These are phyloP conservation scores for Sporothrix curviconia DNA, from an alignment of 2,329 filamentous ascomycete species.

Conservation along the genomic window DNA sequence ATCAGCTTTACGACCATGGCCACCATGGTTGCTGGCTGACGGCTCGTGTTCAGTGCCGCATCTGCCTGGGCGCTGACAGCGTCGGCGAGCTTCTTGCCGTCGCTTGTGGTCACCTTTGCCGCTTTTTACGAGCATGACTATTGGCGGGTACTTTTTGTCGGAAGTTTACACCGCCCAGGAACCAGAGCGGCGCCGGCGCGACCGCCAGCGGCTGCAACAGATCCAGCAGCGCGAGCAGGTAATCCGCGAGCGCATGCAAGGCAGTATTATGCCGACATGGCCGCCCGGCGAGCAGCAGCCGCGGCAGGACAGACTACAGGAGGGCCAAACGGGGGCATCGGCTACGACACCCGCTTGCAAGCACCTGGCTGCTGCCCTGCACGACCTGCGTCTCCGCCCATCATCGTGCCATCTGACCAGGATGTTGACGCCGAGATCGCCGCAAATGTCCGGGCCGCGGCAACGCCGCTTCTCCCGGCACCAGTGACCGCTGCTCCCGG, in stretches of 20 bases:
- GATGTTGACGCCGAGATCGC: slow-evolving; percentile 56
- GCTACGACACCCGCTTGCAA: too few species aligned
- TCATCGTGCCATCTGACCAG: slow-evolving; percentile 59
- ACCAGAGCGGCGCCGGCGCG: slow-evolving; percentile 43
- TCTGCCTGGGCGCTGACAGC: slow-evolving; percentile 51
- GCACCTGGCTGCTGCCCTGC: background rate
- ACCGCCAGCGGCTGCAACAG: slow-evolving; percentile 28
- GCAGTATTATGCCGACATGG: slow-evolving; percentile 24
- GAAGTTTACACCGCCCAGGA: slow-evolving; percentile 58
- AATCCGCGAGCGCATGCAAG: slow-evolving; percentile 1
- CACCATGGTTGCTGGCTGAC: slow-evolving; percentile 58
- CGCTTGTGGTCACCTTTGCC: slow-evolving; percentile 46
- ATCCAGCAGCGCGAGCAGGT: slow-evolving; percentile 24
- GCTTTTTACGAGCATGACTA: slow-evolving; percentile 51
- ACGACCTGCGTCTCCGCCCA: slow-evolving; percentile 27
- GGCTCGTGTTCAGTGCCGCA: slow-evolving; percentile 51
- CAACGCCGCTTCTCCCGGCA: slow-evolving; percentile 20
- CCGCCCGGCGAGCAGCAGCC: background rate
- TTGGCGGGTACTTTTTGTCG: slow-evolving; percentile 51
- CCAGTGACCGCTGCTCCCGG: slow-evolving; percentile 23
- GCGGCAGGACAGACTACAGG: background rate
- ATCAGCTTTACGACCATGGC: slow-evolving; percentile 58
- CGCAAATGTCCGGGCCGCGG: slow-evolving; percentile 29
- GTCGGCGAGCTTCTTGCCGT: slow-evolving; percentile 50
- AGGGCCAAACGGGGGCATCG: too few species aligned